Evolutionary conservation across 2,329 filamentous ascomycete species (phyloP), one percentile per base, ranked within the genome.

Genomic region (Talaromyces sp.): DNA sequence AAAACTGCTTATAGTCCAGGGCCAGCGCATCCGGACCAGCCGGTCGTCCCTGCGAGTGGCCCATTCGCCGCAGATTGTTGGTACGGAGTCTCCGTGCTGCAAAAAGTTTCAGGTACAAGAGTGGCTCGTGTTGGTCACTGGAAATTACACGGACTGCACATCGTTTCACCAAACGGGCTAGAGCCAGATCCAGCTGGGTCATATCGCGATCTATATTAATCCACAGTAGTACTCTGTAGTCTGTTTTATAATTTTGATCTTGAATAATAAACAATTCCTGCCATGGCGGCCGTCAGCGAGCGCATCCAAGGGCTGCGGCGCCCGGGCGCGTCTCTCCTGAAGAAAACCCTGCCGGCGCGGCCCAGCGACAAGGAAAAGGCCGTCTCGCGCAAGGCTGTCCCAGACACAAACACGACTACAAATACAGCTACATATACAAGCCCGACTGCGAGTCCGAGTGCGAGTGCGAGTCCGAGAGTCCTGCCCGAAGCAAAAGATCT

Each of bases 281-380:
- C n/a, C 29, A 62, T 62, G 60, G 60, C 57, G 46, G 43, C 57
- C 7, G 35, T 62, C 4, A 51, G 56, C 26, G 60, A 62, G 35
- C 60, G 60, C 24, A 56, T 62, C 14, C 61, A 62, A 27, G 61
- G 61, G 49, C 55, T 62, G 31, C 61, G 61, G 26, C 61, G 61
- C 35, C 61, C 61, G 2, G 61, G 61, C 26, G 61, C 61, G 10
- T 62, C 61, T 8, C 58, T 62, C 21, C 58, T 62, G 38, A 59
- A 58, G 49, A 60, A 60, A 41, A 41, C 31, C 31, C 54, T 59
- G 6, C 61, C 61, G 2, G 54, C 59, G 38, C 55, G 59, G 24
- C 59, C 59, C 10, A 56, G 54, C 41, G 59, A 61, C 41, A 56
- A 56, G 8, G 59, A 61, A 31, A 56, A 56, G 8, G 59, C 58